Evolutionary conservation across 176 grass and related monocot genomes (phyloP), one percentile per base, ranked within the genome.

Genomic region (Hyparrhenia diplandra): DNA sequence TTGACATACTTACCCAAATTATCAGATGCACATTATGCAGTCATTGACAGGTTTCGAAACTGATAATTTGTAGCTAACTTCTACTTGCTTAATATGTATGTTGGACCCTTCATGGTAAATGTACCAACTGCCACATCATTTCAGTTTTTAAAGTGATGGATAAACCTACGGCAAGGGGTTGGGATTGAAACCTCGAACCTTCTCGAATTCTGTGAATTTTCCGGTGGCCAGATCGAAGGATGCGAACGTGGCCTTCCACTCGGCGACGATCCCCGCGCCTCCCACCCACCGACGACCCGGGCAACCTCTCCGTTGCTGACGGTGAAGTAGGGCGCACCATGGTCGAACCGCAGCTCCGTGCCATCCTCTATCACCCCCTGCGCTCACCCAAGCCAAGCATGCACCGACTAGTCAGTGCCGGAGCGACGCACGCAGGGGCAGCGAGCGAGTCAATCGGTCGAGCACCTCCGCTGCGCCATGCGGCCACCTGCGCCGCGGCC

Each of bases 381-480:
- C 59, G 7, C 29, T 43, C 86, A 88, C 21, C 73, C n/a, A 37
- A 62, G 59, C 73, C n/a, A 37, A 61, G 58, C 58, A 54, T n/a
- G n/a, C n/a, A n/a, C 43, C 35, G 36, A 76, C 67, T 76, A 73
- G 76, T 73, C 66, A 89, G 80, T 61, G 41, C 4, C 13, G 54
- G 4, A 37, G 45, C 51, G 23, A 69, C n/a, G 12, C n/a, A 23
- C 65, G 25, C n/a, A 4, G 24, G 40, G 66, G n/a, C n/a, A 65
- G 57, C 16, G 42, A 27, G 20, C 8, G 27, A 27, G 35, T 46
- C 21, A 83, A 43, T 23, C 47, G 68, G 36, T 35, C 43, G 85
- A 92, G 74, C 46, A 97, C 95, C 95, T 92, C 77, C 92, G 87
- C 80, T 80, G 89, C 72, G 92, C 89, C 95, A 98, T 98, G 52